Conservation (phyloP, 768 basidiomycete species). For the Kwoniella europaea region DNA sequence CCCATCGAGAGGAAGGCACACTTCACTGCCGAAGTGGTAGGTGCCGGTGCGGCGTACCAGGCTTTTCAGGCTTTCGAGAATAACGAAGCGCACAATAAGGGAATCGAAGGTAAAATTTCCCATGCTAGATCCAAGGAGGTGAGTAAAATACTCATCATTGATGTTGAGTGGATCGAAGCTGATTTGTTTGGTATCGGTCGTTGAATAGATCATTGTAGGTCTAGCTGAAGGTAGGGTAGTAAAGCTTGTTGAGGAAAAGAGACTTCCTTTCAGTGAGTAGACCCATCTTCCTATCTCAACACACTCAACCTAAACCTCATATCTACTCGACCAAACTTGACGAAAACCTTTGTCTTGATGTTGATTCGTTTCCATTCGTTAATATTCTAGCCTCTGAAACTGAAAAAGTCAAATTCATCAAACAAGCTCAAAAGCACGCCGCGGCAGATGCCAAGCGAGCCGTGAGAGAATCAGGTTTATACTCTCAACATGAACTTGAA, state of each 20-base stretch:
- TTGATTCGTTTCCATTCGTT: constrained; percentile 2
- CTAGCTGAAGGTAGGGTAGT: constrained; percentile 40
- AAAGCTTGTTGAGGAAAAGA: constrained; percentile 47
- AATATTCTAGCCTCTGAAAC: constrained; percentile 22
- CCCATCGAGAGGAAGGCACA: constrained; percentile 48
- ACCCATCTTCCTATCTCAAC: too few species aligned
- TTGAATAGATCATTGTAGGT: constrained; percentile 42
- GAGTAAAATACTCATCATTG: not conserved
- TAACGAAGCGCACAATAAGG: constrained; percentile 33
- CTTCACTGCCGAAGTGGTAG: constrained; percentile 47
- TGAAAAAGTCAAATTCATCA: constrained; percentile 44
- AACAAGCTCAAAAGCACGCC: constrained; percentile 35
- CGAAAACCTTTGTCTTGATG: not conserved
- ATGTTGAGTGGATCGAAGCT: not conserved
- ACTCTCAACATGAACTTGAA: constrained; percentile 38
- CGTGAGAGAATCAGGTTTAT: constrained; percentile 45
- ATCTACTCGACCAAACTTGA: not conserved
- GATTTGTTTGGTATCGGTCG: not conserved
- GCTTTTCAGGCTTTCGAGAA: constrained; percentile 47
- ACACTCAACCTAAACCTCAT: not conserved
- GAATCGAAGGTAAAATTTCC: constrained; percentile 32
- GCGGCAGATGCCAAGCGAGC: constrained; percentile 43
- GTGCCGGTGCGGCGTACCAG: constrained; percentile 49
- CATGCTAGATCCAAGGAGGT: constrained; percentile 40
- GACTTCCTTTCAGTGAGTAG: constrained; percentile 45